Evolutionary conservation across 495 filamentous ascomycete genomes (phyloP), one percentile per base, ranked within the genome.

Genomic region (Letharia lupina): DNA sequence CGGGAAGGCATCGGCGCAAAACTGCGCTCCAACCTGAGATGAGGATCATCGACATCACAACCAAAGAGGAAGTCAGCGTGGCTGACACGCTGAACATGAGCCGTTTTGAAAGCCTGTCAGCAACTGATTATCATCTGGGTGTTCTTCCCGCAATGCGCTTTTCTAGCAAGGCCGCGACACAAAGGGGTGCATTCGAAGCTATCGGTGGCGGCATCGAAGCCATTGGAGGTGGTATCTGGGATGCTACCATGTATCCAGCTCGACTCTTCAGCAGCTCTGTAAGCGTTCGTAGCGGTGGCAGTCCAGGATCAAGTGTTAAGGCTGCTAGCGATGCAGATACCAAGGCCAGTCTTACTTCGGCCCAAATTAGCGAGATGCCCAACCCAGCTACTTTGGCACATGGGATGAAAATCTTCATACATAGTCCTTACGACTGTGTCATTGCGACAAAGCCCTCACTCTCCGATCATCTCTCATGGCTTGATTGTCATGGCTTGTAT

Each of bases 361-460:
- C 65, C 23, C 65, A 73, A 4, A 23, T 60, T 20, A 52, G 62
- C 9, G 57, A 72, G 8, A 70, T 75, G 39, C 65, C 71, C 28
- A 72, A 75, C 64, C 67, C 69, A 44, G 62, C 74, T 44, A 70
- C 72, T 15, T 68, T 71, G 39, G 85, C 85, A 20, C 83, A 86
- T 10, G 93, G 94, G 0, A 83, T 92, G 67, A 98, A 97, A 70
- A 90, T 98, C 37, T 96, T 96, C 73, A 89, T 98, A 41, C 91
- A 95, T 61, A 97, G 92, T 70, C 95, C 95, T 2, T 98, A 94
- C 69, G 94, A 98, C 76, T 96, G 92, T 69, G 84, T 96, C 33
- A 79, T 96, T 63, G 89, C 91, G 1, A 88, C 93, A 0, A 91
- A 91, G 70, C 79, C 94, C 68, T 93, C 96, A 68, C 79, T 92